A percentile compares a stretch with the other conserved stretches of the same genome.
These are phyloP conservation scores for Suaeda aralocaspica DNA, from an alignment of 148 eudicot species.

Conservation along the genomic window DNA sequence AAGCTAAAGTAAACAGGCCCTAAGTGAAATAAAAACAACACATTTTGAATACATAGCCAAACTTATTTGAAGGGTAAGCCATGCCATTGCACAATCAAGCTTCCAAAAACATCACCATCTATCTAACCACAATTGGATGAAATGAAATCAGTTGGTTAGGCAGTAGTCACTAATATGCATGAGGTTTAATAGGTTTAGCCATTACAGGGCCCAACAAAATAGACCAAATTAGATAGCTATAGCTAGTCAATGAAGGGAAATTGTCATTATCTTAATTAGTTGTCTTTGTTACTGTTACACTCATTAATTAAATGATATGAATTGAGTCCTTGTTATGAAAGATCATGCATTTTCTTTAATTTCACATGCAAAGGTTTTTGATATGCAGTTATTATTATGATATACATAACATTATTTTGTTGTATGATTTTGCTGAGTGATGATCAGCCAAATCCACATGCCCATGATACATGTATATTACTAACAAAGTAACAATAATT, in stretches of 20 bases:
- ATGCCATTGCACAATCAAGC: background rate
- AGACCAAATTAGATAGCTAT: background rate
- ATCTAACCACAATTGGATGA: background rate
- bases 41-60: no score
- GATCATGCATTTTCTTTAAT: background rate
- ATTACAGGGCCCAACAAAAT: background rate
- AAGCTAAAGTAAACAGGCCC: no score
- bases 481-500: no score
- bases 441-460: background rate
- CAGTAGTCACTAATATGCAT: background rate
- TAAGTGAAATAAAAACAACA: no score
- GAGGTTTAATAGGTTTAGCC: background rate
- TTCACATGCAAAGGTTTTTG: background rate
- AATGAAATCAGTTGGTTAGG: background rate
- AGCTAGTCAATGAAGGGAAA: slow-evolving; percentile 6
- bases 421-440: background rate
- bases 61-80: background rate
- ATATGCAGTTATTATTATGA: background rate
- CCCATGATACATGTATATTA: background rate
- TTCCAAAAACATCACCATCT: slow-evolving; percentile 9
- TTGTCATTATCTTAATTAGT: slow-evolving; percentile 4
- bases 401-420: background rate
- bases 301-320: background rate
- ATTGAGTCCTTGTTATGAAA: background rate
- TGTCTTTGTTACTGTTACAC: background rate